phyloP scores from a whole-genome alignment of 306 rosid genomes.

The Purshia tridentata region DNA sequence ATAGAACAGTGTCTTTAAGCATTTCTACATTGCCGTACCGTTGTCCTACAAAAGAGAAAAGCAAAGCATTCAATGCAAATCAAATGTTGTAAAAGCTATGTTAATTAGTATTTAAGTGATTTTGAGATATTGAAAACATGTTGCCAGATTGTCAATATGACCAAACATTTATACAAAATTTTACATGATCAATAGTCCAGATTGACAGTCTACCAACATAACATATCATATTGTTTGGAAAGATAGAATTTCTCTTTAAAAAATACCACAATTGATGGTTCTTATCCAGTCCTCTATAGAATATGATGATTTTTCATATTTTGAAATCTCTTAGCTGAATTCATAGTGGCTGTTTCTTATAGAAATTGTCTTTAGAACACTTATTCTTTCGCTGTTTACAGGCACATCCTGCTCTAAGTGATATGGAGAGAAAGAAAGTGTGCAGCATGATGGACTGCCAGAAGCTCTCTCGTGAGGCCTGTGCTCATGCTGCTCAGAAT shows the following conservation, averaged over 20 bases:
- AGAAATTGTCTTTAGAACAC: not conserved
- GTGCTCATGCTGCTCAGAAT: constrained; percentile 96
- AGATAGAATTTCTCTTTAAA: too few species aligned
- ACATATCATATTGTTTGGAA: too few species aligned
- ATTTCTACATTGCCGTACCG: not conserved
- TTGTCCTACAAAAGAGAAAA: not conserved
- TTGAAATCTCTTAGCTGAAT: not conserved
- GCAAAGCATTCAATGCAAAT: too few species aligned
- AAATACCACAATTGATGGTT: too few species aligned
- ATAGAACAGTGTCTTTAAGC: constrained; percentile 1
- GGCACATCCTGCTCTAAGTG: constrained; percentile 92
- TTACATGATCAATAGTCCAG: too few species aligned
- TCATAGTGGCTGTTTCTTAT: not conserved
- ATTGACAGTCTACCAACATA: too few species aligned
- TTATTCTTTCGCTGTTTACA: constrained; percentile 10
- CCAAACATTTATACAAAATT: too few species aligned
- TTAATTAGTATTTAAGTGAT: not conserved
- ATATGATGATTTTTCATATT: too few species aligned
- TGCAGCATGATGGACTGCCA: constrained; percentile 97
- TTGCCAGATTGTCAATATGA: too few species aligned
- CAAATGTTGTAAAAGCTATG: not conserved
- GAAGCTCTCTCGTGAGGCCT: constrained; percentile 83
- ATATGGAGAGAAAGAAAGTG: constrained; percentile 89
- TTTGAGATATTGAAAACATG: not conserved
- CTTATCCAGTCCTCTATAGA: too few species aligned